Evolutionary conservation across 192 early-diverging fungal genomes (phyloP), one percentile per base, ranked within the genome.

Genomic region (Geranomyces variabilis): DNA sequence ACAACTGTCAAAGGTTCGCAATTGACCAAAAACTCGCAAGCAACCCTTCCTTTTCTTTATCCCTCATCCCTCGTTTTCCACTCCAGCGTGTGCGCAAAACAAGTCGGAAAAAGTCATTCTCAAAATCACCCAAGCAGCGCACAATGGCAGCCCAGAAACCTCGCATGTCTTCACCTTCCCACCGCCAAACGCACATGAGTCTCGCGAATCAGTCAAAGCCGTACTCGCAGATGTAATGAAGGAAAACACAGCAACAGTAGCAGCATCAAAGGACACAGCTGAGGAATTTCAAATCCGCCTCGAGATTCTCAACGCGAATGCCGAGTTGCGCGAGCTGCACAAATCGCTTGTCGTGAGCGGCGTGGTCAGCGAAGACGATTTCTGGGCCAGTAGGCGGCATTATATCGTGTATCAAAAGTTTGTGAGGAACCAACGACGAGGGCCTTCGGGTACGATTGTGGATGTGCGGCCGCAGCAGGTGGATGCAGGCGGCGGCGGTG

Each of bases 281-380:
- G 79, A 67, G 12, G 90, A 93, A 24, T 82, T 93, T 26, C 80
- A 83, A 61, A 67, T 82, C 7, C 81, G 92, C 30, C 78, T 83
- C 44, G 80, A 84, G 14, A 78, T 93, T 10, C 70, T 95, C n/a
- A 82, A 83, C 0, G 84, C 87, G 22, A 89, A 90, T 72, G 78
- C 79, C 64, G 91, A 93, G 8, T 77, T 94, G 12, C 79, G 83
- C 21, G 79, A 77, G 44, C 79, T 96, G 12, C 93, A 95, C 79
- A 81, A 80, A 68, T 92, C 91, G 29, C 76, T 97, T 49, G 93
- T 96, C 6, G 73, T 92, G 9, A 77, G 84, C 0, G 89, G 88
- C 26, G 80, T 88, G n/a, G 81, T 97, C 1, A 77, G 82, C 7
- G 96, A 98, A 74, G 92, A 96, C 63, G 96, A 98, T 63, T 98